Evolutionary conservation across 1,284 basidiomycete species (phyloP).

Genomic region (Microbotryum lychnidis-dioicae): DNA sequence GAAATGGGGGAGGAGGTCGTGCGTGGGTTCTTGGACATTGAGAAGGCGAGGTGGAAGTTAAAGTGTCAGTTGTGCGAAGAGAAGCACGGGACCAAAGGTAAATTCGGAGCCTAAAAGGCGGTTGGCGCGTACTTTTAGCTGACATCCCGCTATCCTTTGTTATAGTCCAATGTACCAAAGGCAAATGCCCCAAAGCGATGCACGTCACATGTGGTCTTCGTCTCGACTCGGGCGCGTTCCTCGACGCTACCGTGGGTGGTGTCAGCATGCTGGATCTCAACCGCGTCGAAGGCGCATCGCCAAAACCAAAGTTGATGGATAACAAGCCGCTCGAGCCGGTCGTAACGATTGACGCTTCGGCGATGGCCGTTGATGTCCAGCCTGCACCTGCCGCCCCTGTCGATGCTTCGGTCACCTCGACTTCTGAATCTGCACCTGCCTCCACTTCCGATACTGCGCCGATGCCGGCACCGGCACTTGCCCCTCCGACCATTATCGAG

Average conservation of each 20-base stretch:
- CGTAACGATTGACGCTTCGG: not conserved
- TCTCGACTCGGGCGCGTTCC: constrained; percentile 54
- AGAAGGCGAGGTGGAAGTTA: constrained; percentile 84
- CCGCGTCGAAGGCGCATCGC: constrained; percentile 18
- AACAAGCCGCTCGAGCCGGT: constrained; percentile 44
- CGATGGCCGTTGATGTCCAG: not conserved
- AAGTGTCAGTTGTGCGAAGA: constrained; percentile 80
- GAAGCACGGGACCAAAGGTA: constrained; percentile 65
- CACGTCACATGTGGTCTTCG: constrained; percentile 78
- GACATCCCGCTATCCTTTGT: not conserved
- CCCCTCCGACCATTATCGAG: constrained; percentile 3
- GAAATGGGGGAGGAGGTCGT: constrained; percentile 49
- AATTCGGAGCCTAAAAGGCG: too few relatives aligned
- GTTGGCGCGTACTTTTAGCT: too few relatives aligned
- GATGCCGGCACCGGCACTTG: not conserved
- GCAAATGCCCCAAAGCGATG: constrained; percentile 67
- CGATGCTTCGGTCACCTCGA: not conserved
- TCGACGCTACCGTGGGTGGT: constrained; percentile 49
- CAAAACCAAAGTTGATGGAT: constrained; percentile 47
- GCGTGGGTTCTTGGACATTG: constrained; percentile 72
- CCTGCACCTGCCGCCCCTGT: not conserved
- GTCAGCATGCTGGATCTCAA: constrained; percentile 16
- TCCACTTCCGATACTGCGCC: not conserved
- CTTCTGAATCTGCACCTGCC: not conserved
- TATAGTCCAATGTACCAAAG: constrained; percentile 37